phyloP scores from a whole-genome alignment of 352 stramenopile genomes.

The Pythium brachiatum region DNA sequence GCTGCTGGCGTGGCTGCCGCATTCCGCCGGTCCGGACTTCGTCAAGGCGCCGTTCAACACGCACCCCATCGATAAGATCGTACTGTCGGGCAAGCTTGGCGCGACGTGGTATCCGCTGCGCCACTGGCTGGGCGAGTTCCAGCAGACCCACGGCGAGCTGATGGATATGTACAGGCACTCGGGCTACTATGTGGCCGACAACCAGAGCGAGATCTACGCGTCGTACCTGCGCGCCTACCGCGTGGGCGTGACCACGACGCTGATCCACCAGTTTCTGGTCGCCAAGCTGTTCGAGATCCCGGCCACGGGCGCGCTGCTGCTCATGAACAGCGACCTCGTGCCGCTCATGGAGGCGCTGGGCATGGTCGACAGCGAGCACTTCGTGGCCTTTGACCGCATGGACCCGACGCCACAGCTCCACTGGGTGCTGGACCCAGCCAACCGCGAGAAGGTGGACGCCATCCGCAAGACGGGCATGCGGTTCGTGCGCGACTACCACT shows the following conservation, averaged over 20 bases:
- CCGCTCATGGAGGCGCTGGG: slow-evolving; percentile 50
- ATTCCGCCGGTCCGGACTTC: slow-evolving; percentile 64
- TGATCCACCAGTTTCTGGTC: slow-evolving; percentile 76
- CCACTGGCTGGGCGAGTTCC: slow-evolving; percentile 61
- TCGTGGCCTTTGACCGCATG: slow-evolving; percentile 53
- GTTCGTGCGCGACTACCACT: slow-evolving; percentile 51
- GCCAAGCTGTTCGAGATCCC: slow-evolving; percentile 84
- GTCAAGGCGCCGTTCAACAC: slow-evolving; percentile 58
- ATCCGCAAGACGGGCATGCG: slow-evolving; percentile 62
- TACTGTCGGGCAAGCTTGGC: slow-evolving; percentile 55
- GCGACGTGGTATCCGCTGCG: slow-evolving; percentile 63
- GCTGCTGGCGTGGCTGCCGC: slow-evolving; percentile 63
- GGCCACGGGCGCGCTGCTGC: slow-evolving; percentile 57
- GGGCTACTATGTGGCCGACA: slow-evolving; percentile 53
- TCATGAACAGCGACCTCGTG: slow-evolving; percentile 61
- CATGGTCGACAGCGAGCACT: slow-evolving; percentile 60
- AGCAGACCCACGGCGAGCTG: slow-evolving; percentile 37
- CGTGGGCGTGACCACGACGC: slow-evolving; percentile 67
- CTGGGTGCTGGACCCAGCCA: slow-evolving; percentile 49
- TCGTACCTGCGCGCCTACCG: slow-evolving; percentile 71
- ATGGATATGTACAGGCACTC: slow-evolving; percentile 70
- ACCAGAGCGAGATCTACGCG: slow-evolving; percentile 63
- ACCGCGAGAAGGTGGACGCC: slow-evolving; percentile 50
- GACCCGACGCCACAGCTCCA: slow-evolving; percentile 46
- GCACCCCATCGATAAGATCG: slow-evolving; percentile 72